Percentiles rank a stretch among this genome's conserved stretches.
These are phyloP conservation scores for Neurospora terricola DNA, from an alignment of 495 filamentous ascomycete species.

Conservation along the genomic window DNA sequence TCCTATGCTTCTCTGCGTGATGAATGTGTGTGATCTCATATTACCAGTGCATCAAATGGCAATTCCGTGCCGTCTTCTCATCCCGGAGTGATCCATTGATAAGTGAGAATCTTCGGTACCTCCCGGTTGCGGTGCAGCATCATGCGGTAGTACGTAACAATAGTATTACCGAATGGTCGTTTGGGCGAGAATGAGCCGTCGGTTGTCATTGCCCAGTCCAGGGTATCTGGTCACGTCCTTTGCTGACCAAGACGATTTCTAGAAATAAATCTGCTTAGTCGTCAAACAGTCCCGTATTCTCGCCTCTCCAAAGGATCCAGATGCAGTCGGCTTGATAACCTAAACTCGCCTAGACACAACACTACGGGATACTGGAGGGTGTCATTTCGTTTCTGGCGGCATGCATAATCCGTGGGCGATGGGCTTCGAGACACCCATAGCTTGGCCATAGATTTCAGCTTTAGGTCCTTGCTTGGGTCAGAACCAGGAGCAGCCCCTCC, in stretches of 20 bases:
- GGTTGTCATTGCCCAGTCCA: not conserved
- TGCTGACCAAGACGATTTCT: not conserved
- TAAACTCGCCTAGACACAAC: not conserved
- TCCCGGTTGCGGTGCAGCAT: not conserved
- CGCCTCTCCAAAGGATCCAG: not conserved
- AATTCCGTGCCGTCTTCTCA: not conserved
- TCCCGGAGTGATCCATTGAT: not conserved
- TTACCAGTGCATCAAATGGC: not conserved
- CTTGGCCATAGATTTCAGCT: not conserved
- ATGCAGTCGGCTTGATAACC: not conserved
- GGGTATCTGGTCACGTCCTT: not conserved
- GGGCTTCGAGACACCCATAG: not conserved
- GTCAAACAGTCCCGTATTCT: not conserved
- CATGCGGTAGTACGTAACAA: not conserved
- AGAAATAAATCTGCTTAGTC: not conserved
- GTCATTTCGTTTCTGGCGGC: not conserved
- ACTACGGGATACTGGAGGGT: not conserved
- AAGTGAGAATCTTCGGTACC: not conserved
- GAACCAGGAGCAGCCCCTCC: not conserved
- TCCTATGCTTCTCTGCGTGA: not conserved
- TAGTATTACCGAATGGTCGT: not conserved
- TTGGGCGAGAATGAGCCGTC: not conserved
- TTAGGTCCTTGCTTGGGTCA: not conserved
- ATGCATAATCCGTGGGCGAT: not conserved
- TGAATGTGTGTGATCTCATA: not conserved